Conservation (phyloP, 2,329 filamentous ascomycete genomes). For the Pseudogymnoascus sp. region DNA sequence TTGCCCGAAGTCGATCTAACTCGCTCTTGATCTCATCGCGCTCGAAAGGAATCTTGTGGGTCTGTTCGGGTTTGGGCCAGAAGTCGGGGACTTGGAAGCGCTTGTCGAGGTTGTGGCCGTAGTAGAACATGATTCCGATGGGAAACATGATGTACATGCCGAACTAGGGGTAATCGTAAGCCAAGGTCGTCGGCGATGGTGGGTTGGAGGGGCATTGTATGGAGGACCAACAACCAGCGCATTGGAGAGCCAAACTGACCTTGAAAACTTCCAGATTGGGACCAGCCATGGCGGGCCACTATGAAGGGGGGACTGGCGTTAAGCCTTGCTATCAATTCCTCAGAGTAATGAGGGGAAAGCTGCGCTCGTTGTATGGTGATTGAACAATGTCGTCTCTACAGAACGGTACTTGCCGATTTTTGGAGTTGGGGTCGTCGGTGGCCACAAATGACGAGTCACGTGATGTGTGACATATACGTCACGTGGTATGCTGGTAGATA, state of each 20-base stretch:
- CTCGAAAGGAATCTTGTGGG: conserved; percentile 68
- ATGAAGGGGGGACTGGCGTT: background rate
- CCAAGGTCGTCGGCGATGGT: background rate
- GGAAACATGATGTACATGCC: conserved; percentile 98
- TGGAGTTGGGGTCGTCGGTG: background rate
- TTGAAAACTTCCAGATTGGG: conserved; percentile 94
- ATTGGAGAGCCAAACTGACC: conserved; percentile 39
- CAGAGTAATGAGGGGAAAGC: background rate
- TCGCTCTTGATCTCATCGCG: conserved; percentile 77
- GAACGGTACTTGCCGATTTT: conserved; percentile 3
- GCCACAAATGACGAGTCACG: background rate
- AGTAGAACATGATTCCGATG: conserved; percentile 99
- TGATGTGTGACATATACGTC: too few species aligned
- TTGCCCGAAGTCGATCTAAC: conserved; percentile 25
- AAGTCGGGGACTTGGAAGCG: conserved; percentile 85
- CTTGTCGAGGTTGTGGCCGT: conserved; percentile 93
- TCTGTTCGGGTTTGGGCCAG: conserved; percentile 78
- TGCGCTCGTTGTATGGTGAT: background rate
- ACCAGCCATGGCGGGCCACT: conserved; percentile 52
- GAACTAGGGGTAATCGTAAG: conserved; percentile 53
- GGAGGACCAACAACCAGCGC: background rate
- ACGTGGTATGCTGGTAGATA: background rate
- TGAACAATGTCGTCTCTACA: background rate
- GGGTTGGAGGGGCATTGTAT: conserved; percentile 6
- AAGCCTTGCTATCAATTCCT: conserved; percentile 2